Percentiles rank a stretch among this genome's conserved stretches.
phyloP scores from a whole-genome alignment of 495 filamentous ascomycete genomes.

The Penicillium goetzii region DNA sequence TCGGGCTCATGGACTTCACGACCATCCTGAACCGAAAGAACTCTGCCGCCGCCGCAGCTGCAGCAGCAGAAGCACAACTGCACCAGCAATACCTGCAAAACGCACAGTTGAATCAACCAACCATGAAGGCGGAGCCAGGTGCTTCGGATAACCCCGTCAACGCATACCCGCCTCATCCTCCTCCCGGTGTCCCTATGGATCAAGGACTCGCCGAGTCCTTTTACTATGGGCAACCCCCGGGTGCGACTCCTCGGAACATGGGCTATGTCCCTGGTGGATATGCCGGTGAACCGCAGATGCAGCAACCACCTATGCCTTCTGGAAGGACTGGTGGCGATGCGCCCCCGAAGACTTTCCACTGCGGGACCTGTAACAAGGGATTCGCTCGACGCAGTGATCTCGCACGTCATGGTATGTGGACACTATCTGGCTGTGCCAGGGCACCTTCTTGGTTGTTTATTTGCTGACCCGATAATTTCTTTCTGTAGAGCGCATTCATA shows the following conservation, averaged over 20 bases:
- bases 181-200: slow-evolving; percentile 52
- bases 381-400: slow-evolving; percentile 95
- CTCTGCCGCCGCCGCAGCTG: slow-evolving; percentile 51
- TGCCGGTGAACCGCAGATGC: slow-evolving; percentile 37
- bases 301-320: slow-evolving; percentile 37
- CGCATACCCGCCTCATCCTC: slow-evolving; percentile 59
- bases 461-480: slow-evolving; percentile 25
- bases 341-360: slow-evolving; percentile 84
- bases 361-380: slow-evolving; percentile 84
- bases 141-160: slow-evolving; percentile 66
- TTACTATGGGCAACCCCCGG: slow-evolving; percentile 39
- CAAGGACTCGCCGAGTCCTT: slow-evolving; percentile 31
- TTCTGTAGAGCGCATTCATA: slow-evolving; percentile 87
- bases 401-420: slow-evolving; percentile 82
- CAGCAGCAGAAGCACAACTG: slow-evolving; percentile 56
- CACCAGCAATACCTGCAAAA: slow-evolving; percentile 60
- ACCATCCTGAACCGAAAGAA: slow-evolving; percentile 69
- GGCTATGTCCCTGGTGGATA: slow-evolving; percentile 50
- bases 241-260: slow-evolving; percentile 59
- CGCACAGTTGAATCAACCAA: slow-evolving; percentile 48
- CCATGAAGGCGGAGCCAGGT: slow-evolving; percentile 68
- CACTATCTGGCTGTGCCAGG: neutral
- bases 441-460: slow-evolving; percentile 15
- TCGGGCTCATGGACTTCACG: slow-evolving; percentile 69
- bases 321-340: slow-evolving; percentile 53